These are phyloP conservation scores for Hypoxylon sp. DNA, from an alignment of 2,329 filamentous ascomycete genomes.

Conservation along the genomic window DNA sequence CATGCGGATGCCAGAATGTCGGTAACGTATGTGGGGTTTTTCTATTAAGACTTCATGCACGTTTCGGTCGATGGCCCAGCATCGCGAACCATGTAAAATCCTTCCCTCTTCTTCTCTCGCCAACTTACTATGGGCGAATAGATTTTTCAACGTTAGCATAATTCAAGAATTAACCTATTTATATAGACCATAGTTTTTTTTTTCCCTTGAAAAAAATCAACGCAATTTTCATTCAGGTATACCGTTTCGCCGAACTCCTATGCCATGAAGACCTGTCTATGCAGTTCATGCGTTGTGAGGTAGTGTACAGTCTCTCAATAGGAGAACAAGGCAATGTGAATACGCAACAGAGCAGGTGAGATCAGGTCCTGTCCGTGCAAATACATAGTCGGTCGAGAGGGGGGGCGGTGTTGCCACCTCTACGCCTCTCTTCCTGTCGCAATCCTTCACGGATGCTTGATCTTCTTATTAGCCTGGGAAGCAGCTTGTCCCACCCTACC, in stretches of 20 bases:
- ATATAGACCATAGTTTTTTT: too few relatives aligned
- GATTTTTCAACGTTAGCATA: not conserved
- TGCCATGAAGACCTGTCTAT: constrained; percentile 23
- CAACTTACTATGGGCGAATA: not conserved
- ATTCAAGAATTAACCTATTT: not conserved
- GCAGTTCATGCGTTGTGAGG: constrained; percentile 14
- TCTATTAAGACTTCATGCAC: constrained; percentile 15
- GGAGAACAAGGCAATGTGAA: constrained; percentile 18
- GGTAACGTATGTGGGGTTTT: constrained; percentile 37
- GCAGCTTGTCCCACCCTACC: constrained; percentile 33
- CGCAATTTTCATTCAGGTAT: constrained; percentile 24
- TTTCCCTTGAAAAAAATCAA: not conserved
- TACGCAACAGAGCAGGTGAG: constrained; percentile 25
- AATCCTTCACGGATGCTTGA: constrained; percentile 16
- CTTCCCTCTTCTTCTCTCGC: not conserved
- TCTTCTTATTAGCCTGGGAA: constrained; percentile 39
- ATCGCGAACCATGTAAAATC: not conserved
- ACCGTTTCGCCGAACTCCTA: constrained; percentile 16
- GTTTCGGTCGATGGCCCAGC: not conserved
- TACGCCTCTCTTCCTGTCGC: constrained; percentile 13
- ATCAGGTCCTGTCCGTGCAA: constrained; percentile 17
- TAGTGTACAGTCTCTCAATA: not conserved
- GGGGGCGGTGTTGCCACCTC: constrained; percentile 9
- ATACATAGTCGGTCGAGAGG: constrained; percentile 7
- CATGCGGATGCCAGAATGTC: constrained; percentile 37